phyloP scores from a whole-genome alignment of 148 eudicot species.

The Fagopyrum homotropicum region DNA sequence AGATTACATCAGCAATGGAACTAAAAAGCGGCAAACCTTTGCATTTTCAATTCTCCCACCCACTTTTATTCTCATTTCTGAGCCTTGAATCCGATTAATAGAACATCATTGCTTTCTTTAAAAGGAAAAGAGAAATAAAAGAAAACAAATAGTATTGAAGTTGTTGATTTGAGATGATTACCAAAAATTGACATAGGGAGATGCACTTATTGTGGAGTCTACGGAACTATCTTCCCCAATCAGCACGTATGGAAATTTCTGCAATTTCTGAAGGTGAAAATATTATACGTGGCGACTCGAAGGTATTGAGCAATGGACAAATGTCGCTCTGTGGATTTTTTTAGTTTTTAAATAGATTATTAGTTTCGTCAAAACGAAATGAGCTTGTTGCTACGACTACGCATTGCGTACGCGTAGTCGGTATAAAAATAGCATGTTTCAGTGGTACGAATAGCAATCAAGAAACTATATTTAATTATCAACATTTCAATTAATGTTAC shows the following conservation, averaged over 20 bases:
- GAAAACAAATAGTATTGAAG: not conserved
- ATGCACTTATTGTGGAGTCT: not conserved
- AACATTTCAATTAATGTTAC: too few species aligned
- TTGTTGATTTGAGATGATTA: not conserved
- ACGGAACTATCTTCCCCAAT: not conserved
- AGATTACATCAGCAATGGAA: not conserved
- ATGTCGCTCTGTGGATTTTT: not conserved
- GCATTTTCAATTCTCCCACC: not conserved
- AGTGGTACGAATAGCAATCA: too few species aligned
- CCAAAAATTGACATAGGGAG: not conserved
- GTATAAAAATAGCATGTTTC: too few species aligned
- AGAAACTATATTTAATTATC: too few species aligned
- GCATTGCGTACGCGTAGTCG: too few species aligned
- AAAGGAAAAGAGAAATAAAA: not conserved
- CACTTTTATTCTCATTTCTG: not conserved
- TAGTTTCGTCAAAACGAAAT: too few species aligned
- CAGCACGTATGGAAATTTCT: not conserved
- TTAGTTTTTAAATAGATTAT: too few species aligned
- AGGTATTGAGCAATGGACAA: not conserved
- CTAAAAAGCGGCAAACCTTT: slow-evolving; percentile 2
- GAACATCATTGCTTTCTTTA: not conserved
- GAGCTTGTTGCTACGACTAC: too few species aligned
- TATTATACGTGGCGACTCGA: slow-evolving; percentile 1
- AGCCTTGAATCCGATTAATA: not conserved
- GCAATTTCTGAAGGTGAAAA: not conserved